Conservation (phyloP, 257 asterid species). For the Lycium barbarum region DNA sequence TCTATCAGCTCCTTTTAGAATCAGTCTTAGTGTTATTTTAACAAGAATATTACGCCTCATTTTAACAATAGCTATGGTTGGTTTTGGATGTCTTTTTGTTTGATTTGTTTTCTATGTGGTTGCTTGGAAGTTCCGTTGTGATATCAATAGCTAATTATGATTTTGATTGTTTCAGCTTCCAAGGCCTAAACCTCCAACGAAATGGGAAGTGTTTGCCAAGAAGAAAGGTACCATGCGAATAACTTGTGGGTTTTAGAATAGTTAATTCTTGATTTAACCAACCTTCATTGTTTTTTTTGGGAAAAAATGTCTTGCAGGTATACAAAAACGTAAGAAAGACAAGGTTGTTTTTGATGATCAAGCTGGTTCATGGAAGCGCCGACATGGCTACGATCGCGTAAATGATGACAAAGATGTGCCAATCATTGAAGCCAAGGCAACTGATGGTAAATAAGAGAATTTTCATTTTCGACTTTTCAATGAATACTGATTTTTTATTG, state of each 20-base stretch:
- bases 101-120: not conserved
- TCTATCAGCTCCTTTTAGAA: not conserved
- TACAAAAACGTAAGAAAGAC: constrained; percentile 70
- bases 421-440: constrained; percentile 87
- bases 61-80: not conserved
- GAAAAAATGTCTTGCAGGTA: constrained; percentile 57
- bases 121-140: not conserved
- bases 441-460: constrained; percentile 63
- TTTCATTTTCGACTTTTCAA: not conserved
- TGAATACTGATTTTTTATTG: not conserved
- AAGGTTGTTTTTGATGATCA: constrained; percentile 85
- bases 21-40: no score
- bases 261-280: not conserved
- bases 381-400: constrained; percentile 89
- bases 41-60: no score
- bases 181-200: constrained; percentile 89
- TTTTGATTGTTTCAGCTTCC: constrained; percentile 67
- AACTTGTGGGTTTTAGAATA: not conserved
- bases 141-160: not conserved
- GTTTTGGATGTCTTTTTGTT: not conserved
- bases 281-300: not conserved
- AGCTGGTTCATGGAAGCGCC: constrained; percentile 84
- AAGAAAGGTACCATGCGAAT: constrained; percentile 67
- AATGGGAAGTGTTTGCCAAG: constrained; percentile 87
- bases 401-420: constrained; percentile 92